A percentile compares a stretch with the other conserved stretches of the same genome.
Conservation (phyloP, 306 rosid genomes). For the Elaeagnus macrophylla region DNA sequence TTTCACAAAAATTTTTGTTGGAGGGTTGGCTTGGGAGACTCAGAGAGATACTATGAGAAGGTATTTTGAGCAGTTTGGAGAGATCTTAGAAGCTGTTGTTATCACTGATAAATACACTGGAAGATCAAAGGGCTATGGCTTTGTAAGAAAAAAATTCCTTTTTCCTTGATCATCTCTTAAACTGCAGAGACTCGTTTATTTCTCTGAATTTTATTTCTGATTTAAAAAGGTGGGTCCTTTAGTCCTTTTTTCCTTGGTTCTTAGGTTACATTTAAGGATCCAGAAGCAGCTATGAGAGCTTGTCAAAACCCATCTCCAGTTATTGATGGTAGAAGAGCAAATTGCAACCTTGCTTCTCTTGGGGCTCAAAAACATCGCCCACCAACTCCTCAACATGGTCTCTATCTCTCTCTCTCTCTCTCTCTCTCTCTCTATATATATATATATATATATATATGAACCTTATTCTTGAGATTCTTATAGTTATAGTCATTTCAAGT, state of each 20-base stretch:
- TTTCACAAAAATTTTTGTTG: conserved; percentile 86
- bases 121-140: conserved; percentile 97
- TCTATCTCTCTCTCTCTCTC: conserved; percentile 15
- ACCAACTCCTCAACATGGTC: conserved; percentile 64
- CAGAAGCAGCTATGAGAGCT: conserved; percentile 85
- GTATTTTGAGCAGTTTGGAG: conserved; percentile 93
- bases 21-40: conserved; percentile 99
- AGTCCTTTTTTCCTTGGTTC: background rate
- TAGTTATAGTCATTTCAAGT: background rate
- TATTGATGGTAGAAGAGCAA: conserved; percentile 93
- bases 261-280: conserved; percentile 91
- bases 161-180: background rate
- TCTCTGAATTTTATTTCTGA: conserved; percentile 9
- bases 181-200: background rate
- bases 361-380: conserved; percentile 72
- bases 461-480: background rate
- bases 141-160: conserved; percentile 52
- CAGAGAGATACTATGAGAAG: conserved; percentile 77
- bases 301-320: conserved; percentile 93
- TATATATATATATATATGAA: too few relatives aligned
- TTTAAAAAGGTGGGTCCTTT: conserved; percentile 9
- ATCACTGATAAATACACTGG: conserved; percentile 86
- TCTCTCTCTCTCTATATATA: background rate
- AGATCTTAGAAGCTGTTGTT: conserved; percentile 92
- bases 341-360: conserved; percentile 91